Evolutionary conservation across 306 rosid genomes (phyloP), one percentile per base, ranked within the genome.

Genomic region (Dalbergia oliveri): DNA sequence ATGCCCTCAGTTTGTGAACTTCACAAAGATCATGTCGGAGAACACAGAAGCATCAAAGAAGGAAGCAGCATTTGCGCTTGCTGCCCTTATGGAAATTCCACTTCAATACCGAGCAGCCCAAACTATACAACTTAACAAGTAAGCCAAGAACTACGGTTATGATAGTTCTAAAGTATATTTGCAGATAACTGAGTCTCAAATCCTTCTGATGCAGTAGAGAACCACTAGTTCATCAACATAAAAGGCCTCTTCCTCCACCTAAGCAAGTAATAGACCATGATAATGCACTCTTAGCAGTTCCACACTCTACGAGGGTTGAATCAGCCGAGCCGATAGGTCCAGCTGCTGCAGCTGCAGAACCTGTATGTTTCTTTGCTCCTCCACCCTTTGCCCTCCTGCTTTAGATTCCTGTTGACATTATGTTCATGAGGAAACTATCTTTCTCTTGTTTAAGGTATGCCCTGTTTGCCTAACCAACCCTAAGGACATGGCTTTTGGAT

Each of bases 71-170:
- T 95, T 95, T 84, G 99, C 99, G 76, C 97, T 95, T 59, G 95
- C 98, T 69, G 97, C 98, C 23, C 97, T 95, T 21, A 95, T 95
- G 99, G 99, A 95, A 88, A 93, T 95, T 82, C 99, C 99, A 21
- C 60, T 80, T 56, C 99, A 95, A 79, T 95, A 82, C 87, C 85
- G 84, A 64, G 97, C 92, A 71, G 90, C 94, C 62, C 97, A 85
- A 85, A 86, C 60, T 62, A 82, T 89, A 53, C 78, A 67, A 53
- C 56, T 74, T 70, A 68, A 43, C 57, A 66, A 77, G 98, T 95
- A 88, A 81, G 98, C 51, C 67, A 50, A 37, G 37, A 59, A 21
- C 57, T 69, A 21, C 61, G 61, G 14, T 73, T 79, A 37, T 39
- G 26, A 57, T 53, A 72, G 45, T 41, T 75, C 12, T 65, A 23